Base-by-base conservation (phyloP, 768 basidiomycete genomes). In the Russula dissimulans region DNA sequence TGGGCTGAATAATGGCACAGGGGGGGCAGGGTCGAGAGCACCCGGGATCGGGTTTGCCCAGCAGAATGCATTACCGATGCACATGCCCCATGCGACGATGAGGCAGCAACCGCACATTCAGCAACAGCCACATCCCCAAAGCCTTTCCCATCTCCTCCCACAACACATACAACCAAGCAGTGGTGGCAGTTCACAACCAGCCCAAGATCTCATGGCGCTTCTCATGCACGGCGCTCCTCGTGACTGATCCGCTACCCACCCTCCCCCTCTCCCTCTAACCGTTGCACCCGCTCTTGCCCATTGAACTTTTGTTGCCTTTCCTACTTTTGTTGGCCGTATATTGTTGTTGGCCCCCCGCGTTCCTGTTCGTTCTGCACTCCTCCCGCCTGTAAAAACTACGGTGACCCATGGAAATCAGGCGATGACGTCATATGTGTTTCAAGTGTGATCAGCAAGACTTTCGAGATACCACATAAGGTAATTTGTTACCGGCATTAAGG, bases 141-240 rank as follows among this genome's bases (percentile, higher is more conserved):
- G 81, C 72, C 70, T 82, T 62, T 78, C 79, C 12, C 78, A 76
- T 48, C 70, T 78, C 63, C 66, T 79, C 47, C 78, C 78, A 14
- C 79, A 80, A 54, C 84, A 87, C 63, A 75, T 85, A 54, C 86
- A 83, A 73, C 77, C 77, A 32, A 75, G 77, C 52, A 72, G 76
- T 18, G 74, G 74, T 17, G 71, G 75, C 22, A 79, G 74, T 68
- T 81, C 75, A 61, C 83, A 82, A 67, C 80, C 82, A 38, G 74
- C 82, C 46, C 85, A 87, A 62, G 89, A 92, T 69, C 74, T 92
- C 65, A 91, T 92, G 85, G 83, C 89, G 47, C 78, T 92, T 60
- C 79, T 92, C 63, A 85, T 92, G 87, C 86, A 84, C 55, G 86
- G 85, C 57, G 34, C 54, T 9, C 84, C 81, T 65, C 76, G 87